Conservation (phyloP, 768 basidiomycete species). For the Tulasnella sp. region DNA sequence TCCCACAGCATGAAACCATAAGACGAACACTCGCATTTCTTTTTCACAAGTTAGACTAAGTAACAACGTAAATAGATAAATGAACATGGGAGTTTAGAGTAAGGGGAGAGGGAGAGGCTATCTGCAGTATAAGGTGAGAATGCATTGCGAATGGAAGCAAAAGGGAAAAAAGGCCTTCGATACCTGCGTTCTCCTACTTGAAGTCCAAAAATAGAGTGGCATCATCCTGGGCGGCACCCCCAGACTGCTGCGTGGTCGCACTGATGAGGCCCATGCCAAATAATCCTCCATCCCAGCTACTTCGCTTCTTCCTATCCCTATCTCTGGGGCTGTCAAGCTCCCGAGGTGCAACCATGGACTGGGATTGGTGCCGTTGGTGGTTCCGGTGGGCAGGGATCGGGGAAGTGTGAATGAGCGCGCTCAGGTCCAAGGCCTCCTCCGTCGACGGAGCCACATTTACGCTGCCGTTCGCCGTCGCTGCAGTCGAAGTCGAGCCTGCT, state of each 20-base stretch:
- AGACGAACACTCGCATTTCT: neutral
- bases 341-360: conserved; percentile 17
- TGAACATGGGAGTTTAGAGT: neutral
- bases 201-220: conserved; percentile 18
- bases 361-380: conserved; percentile 30
- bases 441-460: neutral
- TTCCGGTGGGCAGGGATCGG: conserved; percentile 16
- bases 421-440: conserved; percentile 15
- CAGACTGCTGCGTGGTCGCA: neutral
- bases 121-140: neutral
- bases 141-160: neutral
- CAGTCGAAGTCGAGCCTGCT: neutral
- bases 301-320: conserved; percentile 24
- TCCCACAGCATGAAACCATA: neutral
- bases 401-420: conserved; percentile 32
- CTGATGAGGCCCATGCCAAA: neutral
- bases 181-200: neutral
- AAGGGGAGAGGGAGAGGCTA: neutral
- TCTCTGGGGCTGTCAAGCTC: conserved; percentile 8
- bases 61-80: conserved; percentile 3
- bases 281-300: conserved; percentile 28
- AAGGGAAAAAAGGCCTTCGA: neutral
- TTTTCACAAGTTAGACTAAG: neutral
- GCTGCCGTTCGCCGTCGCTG: neutral
- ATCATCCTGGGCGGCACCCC: conserved; percentile 6